Evolutionary conservation across 176 grass and related monocot species (phyloP).

Genomic region (Rhynchospora breviuscula): DNA sequence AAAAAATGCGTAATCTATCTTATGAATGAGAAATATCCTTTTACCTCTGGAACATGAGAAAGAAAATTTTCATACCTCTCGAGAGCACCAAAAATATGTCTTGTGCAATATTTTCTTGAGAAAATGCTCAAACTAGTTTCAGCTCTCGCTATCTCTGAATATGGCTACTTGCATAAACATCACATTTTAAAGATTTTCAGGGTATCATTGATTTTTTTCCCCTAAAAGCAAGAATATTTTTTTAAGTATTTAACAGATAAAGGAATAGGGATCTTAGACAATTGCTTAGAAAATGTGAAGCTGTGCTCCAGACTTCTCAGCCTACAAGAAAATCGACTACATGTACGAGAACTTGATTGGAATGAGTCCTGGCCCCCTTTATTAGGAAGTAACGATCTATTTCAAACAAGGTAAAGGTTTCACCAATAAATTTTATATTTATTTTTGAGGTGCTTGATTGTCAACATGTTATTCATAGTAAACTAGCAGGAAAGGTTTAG

Average conservation of each 20-base stretch:
- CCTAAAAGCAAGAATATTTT: neutral
- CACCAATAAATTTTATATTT: neutral
- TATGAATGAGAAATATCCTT: neutral
- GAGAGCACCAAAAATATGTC: neutral
- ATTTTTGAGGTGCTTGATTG: neutral
- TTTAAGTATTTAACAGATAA: conserved; percentile 54
- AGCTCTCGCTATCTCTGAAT: neutral
- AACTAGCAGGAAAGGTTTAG: neutral
- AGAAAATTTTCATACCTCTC: neutral
- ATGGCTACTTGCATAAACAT: neutral
- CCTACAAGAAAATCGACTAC: conserved; percentile 45
- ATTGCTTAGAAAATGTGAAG: conserved; percentile 58
- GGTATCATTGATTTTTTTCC: neutral
- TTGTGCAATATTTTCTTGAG: neutral
- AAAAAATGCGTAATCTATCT: neutral
- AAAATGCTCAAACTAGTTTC: neutral
- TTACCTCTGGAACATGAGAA: neutral
- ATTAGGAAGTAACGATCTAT: conserved; percentile 29
- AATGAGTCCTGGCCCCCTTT: conserved; percentile 56
- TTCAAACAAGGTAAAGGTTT: conserved; percentile 39
- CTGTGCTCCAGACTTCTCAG: conserved; percentile 50
- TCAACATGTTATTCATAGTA: neutral
- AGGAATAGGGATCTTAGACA: conserved; percentile 53
- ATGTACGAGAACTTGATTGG: conserved; percentile 74
- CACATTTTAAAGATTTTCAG: neutral